Conservation (phyloP, 2,329 filamentous ascomycete species). For the Botrytis fabae region DNA sequence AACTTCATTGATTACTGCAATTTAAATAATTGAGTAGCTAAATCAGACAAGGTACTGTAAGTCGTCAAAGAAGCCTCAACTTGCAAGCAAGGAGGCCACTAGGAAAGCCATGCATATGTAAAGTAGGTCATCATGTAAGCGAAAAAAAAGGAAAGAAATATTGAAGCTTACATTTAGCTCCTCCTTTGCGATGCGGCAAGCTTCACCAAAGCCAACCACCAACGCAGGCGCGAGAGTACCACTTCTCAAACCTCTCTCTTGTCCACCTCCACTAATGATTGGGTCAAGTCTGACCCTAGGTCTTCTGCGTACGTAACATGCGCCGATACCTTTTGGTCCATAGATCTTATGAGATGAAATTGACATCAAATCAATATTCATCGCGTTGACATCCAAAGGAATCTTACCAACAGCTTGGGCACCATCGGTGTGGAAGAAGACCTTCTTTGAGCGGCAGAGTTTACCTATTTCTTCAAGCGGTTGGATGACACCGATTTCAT, state of each 20-base stretch:
- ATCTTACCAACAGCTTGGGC: constrained; percentile 99
- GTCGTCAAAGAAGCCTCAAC: constrained; percentile 42
- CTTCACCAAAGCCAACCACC: constrained; percentile 91
- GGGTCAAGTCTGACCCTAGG: constrained; percentile 93
- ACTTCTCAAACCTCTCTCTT: constrained; percentile 91
- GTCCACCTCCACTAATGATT: constrained; percentile 92
- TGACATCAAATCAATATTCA: constrained; percentile 98
- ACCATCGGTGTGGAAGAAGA: constrained; percentile 97
- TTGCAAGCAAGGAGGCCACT: constrained; percentile 54
- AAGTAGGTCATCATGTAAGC: constrained; percentile 75
- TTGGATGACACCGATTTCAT: constrained; percentile 99
- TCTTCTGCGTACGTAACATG: constrained; percentile 90
- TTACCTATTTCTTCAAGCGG: constrained; percentile 91
- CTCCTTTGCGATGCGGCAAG: constrained; percentile 85
- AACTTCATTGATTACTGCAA: constrained; percentile 34
- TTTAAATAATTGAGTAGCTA: constrained; percentile 31
- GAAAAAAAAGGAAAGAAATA: constrained; percentile 26
- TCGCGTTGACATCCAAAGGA: constrained; percentile 90
- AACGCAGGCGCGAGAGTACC: constrained; percentile 89
- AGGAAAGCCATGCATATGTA: constrained; percentile 88
- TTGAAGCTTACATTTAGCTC: constrained; percentile 77
- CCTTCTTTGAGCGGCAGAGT: constrained; percentile 85
- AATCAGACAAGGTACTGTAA: constrained; percentile 40
- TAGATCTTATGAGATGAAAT: constrained; percentile 99
- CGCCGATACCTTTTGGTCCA: constrained; percentile 93